A percentile compares a stretch with the other conserved stretches of the same genome.
Evolutionary conservation across 257 asterid species (phyloP).

Genomic region (Salvia splendens): DNA sequence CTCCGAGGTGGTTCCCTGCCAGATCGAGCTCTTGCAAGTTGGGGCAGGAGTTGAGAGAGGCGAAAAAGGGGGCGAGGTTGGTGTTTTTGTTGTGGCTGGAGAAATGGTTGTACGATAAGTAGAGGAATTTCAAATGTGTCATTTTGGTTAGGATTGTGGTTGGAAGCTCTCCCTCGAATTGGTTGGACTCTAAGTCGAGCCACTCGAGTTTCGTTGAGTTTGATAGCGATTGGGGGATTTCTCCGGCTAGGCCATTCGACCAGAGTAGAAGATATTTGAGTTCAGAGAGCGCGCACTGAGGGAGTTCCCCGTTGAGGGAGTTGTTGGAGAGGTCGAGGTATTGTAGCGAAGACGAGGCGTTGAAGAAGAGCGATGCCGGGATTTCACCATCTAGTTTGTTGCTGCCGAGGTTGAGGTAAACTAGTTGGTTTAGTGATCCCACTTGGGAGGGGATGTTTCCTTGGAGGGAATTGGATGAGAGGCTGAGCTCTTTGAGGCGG

Average conservation of each 20-base stretch:
- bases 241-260: conserved; percentile 66
- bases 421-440: conserved; percentile 46
- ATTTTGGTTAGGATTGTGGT: conserved; percentile 41
- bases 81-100: conserved; percentile 59
- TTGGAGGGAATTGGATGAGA: conserved; percentile 59
- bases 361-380: conserved; percentile 59
- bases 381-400: conserved; percentile 61
- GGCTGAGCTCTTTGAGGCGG: conserved; percentile 57
- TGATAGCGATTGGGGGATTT: conserved; percentile 57
- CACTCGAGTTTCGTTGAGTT: conserved; percentile 70
- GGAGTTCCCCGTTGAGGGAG: conserved; percentile 63
- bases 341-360: conserved; percentile 48
- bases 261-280: conserved; percentile 70
- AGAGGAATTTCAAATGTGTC: conserved; percentile 60
- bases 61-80: conserved; percentile 60
- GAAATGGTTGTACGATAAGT: conserved; percentile 64
- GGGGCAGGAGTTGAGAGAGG: conserved; percentile 55
- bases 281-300: conserved; percentile 54
- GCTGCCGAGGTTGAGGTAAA: conserved; percentile 70
- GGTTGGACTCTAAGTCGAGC: conserved; percentile 73
- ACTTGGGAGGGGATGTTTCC: conserved; percentile 60
- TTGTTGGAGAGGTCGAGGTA: conserved; percentile 84
- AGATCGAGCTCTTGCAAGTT: conserved; percentile 70
- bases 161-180: conserved; percentile 66
- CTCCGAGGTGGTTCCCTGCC: conserved; percentile 68